Percentiles rank a stretch among this genome's conserved stretches.
Conservation (phyloP, 2,329 filamentous ascomycete species). For the Aspergillus piperis region DNA sequence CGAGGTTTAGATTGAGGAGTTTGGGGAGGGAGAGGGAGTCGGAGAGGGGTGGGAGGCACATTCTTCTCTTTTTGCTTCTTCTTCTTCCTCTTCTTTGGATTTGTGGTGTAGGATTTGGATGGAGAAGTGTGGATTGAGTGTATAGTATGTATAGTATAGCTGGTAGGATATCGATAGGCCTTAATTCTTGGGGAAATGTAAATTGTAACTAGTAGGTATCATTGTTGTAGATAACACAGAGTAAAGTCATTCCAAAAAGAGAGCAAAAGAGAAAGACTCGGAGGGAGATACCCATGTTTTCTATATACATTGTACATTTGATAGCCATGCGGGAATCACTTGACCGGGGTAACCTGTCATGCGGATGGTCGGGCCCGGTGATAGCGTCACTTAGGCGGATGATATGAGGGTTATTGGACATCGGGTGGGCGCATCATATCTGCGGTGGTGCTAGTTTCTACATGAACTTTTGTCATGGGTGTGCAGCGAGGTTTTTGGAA, state of each 20-base stretch:
- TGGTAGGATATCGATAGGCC: too few relatives aligned
- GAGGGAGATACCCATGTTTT: not conserved
- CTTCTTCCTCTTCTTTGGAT: not conserved
- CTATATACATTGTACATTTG: not conserved
- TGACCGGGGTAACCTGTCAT: slow-evolving; percentile 10
- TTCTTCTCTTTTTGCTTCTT: not conserved
- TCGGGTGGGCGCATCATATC: not conserved
- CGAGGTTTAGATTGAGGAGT: not conserved
- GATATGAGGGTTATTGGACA: not conserved
- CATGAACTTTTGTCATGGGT: not conserved
- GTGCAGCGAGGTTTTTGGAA: not conserved
- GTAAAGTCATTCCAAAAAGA: not conserved
- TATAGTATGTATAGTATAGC: too few relatives aligned
- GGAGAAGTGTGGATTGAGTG: too few relatives aligned
- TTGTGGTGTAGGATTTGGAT: not conserved
- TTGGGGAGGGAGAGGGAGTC: not conserved
- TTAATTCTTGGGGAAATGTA: too few relatives aligned
- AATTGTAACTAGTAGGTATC: too few relatives aligned
- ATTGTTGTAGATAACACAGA: too few relatives aligned
- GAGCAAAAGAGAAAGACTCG: not conserved
- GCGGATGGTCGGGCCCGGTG: slow-evolving; percentile 18
- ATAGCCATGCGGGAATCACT: slow-evolving; percentile 12
- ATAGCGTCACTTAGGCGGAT: not conserved
- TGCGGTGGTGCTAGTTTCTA: not conserved
- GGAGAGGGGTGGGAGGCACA: not conserved